Conservation (phyloP, 2,329 filamentous ascomycete species). For the Lasiodiplodia sp. region DNA sequence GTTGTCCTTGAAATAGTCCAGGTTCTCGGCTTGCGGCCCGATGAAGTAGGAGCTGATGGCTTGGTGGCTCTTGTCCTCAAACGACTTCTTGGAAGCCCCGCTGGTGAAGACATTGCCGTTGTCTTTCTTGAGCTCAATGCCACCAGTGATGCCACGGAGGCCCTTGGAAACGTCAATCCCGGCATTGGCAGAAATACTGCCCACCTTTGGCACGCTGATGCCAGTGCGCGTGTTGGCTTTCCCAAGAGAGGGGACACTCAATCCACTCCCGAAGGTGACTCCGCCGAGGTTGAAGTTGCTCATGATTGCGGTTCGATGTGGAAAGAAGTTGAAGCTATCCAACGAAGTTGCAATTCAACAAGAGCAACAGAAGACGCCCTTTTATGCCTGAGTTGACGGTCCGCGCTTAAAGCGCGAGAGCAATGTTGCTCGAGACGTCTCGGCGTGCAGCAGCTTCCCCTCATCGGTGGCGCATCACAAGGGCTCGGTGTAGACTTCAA, state of each 20-base stretch:
- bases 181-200: slow-evolving; percentile 17
- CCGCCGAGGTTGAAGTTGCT: slow-evolving; percentile 1
- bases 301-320: slow-evolving; percentile 1
- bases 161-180: slow-evolving; percentile 11
- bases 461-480: slow-evolving; percentile 2
- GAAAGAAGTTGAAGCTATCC: neutral
- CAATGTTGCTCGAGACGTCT: neutral
- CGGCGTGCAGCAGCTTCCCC: slow-evolving; percentile 20
- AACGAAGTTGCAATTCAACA: neutral
- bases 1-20: slow-evolving; percentile 50
- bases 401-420: neutral
- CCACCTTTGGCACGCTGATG: slow-evolving; percentile 14
- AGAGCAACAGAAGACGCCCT: neutral
- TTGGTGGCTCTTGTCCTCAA: slow-evolving; percentile 23
- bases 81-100: slow-evolving; percentile 16
- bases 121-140: slow-evolving; percentile 24
- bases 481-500: neutral
- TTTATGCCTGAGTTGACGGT: neutral
- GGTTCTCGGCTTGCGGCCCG: slow-evolving; percentile 53
- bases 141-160: slow-evolving; percentile 2
- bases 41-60: slow-evolving; percentile 53
- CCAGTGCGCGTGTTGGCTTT: neutral
- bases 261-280: slow-evolving; percentile 1
- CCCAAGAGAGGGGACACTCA: neutral
- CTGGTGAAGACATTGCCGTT: slow-evolving; percentile 27